phyloP scores from a whole-genome alignment of 1,284 basidiomycete species.

The Neolentinus lepideus region DNA sequence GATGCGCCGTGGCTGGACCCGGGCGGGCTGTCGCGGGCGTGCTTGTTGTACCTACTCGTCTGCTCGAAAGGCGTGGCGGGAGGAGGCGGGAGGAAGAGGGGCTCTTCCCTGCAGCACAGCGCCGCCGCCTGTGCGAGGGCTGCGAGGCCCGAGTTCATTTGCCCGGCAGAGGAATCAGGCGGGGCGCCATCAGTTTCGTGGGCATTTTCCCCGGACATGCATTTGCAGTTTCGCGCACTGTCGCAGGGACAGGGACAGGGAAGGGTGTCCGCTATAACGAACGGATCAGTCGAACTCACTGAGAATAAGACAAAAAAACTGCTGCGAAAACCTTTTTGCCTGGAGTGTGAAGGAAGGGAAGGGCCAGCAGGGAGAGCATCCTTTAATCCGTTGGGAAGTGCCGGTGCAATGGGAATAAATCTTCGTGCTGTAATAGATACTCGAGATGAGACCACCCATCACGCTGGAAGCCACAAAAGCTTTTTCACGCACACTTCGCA shows the following conservation, averaged over 20 bases:
- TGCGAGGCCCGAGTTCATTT: slow-evolving; percentile 20
- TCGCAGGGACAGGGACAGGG: slow-evolving; percentile 60
- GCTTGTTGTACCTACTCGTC: background rate
- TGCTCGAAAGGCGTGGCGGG: background rate
- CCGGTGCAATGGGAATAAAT: slow-evolving; percentile 19
- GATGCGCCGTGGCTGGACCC: background rate
- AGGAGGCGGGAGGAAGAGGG: background rate
- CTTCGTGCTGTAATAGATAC: slow-evolving; percentile 15
- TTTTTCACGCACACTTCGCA: slow-evolving; percentile 43
- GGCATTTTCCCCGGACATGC: slow-evolving; percentile 7
- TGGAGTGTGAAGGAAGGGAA: slow-evolving; percentile 15
- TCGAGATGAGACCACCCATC: background rate
- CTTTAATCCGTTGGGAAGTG: slow-evolving; percentile 20
- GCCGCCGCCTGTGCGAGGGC: slow-evolving; percentile 45
- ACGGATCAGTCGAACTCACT: background rate
- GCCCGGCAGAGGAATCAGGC: slow-evolving; percentile 8
- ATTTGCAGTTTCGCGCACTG: slow-evolving; percentile 7
- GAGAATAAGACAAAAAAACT: background rate
- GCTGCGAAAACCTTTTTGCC: slow-evolving; percentile 22
- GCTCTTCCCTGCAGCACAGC: slow-evolving; percentile 24
- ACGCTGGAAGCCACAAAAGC: slow-evolving; percentile 2
- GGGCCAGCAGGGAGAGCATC: slow-evolving; percentile 15
- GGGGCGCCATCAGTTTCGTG: slow-evolving; percentile 12
- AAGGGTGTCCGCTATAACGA: slow-evolving; percentile 39
- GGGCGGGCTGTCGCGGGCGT: background rate